These are phyloP conservation scores for Capsicum chinense DNA, from an alignment of 257 asterid species.

Conservation along the genomic window DNA sequence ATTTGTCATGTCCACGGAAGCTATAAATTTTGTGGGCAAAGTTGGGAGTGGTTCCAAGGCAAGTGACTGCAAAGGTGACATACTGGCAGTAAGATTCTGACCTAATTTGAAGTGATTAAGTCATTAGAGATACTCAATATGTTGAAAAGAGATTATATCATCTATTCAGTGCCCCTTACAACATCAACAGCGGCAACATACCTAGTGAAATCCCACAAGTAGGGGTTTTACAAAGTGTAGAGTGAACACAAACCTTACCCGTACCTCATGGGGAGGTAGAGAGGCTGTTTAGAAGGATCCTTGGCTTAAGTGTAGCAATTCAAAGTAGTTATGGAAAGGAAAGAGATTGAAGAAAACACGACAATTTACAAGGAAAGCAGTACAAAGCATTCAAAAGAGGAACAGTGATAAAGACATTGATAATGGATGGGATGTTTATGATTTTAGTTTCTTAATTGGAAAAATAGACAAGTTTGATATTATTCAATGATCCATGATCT, in stretches of 20 bases:
- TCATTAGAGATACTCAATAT: neutral
- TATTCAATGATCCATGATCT: neutral
- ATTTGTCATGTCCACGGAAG: neutral
- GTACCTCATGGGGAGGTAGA: no score
- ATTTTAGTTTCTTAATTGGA: slow-evolving; percentile 18
- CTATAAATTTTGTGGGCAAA: slow-evolving; percentile 18
- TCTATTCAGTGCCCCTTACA: neutral
- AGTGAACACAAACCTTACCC: no score
- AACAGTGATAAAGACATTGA: slow-evolving; percentile 1
- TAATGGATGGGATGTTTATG: neutral
- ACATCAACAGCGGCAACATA: neutral
- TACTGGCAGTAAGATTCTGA: slow-evolving; percentile 1
- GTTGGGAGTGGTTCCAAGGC: slow-evolving; percentile 22
- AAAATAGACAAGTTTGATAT: neutral
- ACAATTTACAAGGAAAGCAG: no score
- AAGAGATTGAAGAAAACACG: no score
- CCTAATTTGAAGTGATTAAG: neutral
- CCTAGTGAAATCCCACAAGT: neutral
- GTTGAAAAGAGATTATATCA: slow-evolving; percentile 21
- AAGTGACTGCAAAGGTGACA: slow-evolving; percentile 1
- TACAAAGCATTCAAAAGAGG: no score
- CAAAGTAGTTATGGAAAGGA: no score
- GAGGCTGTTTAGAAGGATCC: no score
- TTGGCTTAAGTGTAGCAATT: no score
- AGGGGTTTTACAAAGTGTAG: no score